These are phyloP conservation scores for Metschnikowia dekortorum DNA, from an alignment of 805 yeast genomes.

Conservation along the genomic window DNA sequence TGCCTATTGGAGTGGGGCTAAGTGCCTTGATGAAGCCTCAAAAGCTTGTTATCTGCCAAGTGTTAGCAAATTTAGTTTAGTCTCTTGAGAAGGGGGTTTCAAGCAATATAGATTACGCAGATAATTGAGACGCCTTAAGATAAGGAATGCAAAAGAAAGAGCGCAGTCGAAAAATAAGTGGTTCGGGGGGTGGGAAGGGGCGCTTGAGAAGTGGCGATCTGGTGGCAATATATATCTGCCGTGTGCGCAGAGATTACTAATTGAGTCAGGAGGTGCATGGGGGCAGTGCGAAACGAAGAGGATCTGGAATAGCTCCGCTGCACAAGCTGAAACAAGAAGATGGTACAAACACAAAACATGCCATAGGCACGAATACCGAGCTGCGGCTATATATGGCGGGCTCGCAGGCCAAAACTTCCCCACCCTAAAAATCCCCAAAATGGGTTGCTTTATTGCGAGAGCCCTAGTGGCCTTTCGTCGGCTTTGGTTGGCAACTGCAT, in stretches of 20 bases:
- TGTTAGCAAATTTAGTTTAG: neutral
- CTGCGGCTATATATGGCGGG: neutral
- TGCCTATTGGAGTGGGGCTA: neutral
- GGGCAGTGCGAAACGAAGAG: conserved; percentile 4
- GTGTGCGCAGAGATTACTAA: conserved; percentile 10
- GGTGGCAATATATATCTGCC: conserved; percentile 10
- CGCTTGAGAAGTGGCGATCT: neutral
- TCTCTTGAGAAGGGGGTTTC: neutral
- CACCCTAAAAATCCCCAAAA: neutral
- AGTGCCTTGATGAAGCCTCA: no score
- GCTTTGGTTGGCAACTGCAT: neutral
- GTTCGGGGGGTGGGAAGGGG: no score
- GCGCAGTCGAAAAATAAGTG: neutral
- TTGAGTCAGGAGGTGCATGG: conserved; percentile 6
- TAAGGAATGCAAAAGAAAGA: neutral
- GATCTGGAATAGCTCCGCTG: neutral
- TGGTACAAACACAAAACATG: neutral
- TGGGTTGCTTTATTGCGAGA: neutral
- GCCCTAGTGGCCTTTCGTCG: neutral
- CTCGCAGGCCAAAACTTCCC: neutral
- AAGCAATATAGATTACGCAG: neutral
- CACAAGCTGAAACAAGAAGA: neutral
- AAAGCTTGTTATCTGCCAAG: neutral
- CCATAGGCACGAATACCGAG: neutral
- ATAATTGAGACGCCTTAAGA: neutral